phyloP scores from a whole-genome alignment of 495 filamentous ascomycete genomes.

The Cercophora sp. region DNA sequence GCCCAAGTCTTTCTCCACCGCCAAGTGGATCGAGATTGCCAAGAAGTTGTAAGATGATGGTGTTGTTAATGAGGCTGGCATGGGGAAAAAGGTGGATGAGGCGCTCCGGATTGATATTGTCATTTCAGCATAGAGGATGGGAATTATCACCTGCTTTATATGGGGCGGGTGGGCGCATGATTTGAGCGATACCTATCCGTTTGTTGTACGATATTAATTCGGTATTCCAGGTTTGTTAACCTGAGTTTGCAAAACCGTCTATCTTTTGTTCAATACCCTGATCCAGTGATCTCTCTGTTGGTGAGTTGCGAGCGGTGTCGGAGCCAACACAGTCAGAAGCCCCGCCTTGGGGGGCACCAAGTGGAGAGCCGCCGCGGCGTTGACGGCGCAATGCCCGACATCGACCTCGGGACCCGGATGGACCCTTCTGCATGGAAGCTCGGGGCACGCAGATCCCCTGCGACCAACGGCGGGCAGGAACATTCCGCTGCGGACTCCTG shows the following conservation, averaged over 20 bases:
- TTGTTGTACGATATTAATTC: conserved; percentile 28
- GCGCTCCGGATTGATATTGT: too few species aligned
- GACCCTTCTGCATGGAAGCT: not conserved
- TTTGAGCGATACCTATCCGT: conserved; percentile 19
- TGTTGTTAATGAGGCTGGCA: conserved; percentile 25
- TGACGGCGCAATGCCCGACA: not conserved
- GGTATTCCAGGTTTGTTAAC: conserved; percentile 16
- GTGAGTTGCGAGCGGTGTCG: too few species aligned
- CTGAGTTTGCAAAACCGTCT: conserved; percentile 6
- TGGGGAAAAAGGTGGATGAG: conserved; percentile 26
- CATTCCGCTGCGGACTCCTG: not conserved
- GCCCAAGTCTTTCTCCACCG: conserved; percentile 97
- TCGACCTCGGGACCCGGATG: too few species aligned
- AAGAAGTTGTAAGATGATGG: conserved; percentile 65
- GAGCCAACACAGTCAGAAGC: not conserved
- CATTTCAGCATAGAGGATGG: conserved; percentile 31
- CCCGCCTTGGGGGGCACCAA: not conserved
- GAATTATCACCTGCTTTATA: conserved; percentile 14
- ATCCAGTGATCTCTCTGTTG: not conserved
- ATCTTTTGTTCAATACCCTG: not conserved
- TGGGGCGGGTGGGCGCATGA: conserved; percentile 17
- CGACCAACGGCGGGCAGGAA: too few species aligned
- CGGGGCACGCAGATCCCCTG: not conserved
- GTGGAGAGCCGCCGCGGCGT: not conserved
- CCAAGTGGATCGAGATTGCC: conserved; percentile 91